These are phyloP conservation scores for Beta corolliflora DNA, from an alignment of 179 eudicot genomes.

Conservation along the genomic window DNA sequence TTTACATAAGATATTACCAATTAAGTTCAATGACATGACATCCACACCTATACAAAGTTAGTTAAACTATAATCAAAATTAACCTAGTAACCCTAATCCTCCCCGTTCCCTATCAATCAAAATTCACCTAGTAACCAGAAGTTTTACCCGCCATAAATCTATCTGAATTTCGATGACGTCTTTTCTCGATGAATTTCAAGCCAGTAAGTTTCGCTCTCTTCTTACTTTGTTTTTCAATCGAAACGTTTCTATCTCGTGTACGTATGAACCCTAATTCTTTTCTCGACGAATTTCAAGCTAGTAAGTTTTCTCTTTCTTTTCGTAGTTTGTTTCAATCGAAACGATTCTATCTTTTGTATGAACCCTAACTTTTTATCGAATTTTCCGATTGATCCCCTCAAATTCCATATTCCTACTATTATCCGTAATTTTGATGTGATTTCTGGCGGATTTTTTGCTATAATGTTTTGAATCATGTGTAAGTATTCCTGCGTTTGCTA, in stretches of 20 bases:
- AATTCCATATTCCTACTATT: background rate
- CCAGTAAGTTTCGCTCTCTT: slow-evolving; percentile 40
- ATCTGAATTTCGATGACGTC: slow-evolving; percentile 36
- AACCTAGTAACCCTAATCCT: slow-evolving; percentile 1
- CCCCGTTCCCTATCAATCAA: background rate
- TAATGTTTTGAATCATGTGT: no score
- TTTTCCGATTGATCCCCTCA: background rate
- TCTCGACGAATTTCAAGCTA: slow-evolving; percentile 65
- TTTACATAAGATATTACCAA: no score
- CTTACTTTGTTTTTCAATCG: background rate
- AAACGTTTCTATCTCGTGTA: background rate
- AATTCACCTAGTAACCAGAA: no score
- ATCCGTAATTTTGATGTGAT: background rate
- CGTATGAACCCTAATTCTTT: slow-evolving; percentile 26
- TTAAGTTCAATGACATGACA: no score
- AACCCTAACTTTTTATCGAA: slow-evolving; percentile 22
- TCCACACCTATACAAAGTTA: no score
- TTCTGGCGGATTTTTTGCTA: background rate
- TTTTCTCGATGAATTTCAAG: slow-evolving; percentile 67
- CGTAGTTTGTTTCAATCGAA: background rate
- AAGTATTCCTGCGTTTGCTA: background rate
- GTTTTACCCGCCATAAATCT: no score
- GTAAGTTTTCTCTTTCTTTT: slow-evolving; percentile 34
- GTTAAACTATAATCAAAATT: no score
- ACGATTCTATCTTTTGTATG: background rate